phyloP scores from a whole-genome alignment of 495 filamentous ascomycete genomes.

The Tuber magnatum region DNA sequence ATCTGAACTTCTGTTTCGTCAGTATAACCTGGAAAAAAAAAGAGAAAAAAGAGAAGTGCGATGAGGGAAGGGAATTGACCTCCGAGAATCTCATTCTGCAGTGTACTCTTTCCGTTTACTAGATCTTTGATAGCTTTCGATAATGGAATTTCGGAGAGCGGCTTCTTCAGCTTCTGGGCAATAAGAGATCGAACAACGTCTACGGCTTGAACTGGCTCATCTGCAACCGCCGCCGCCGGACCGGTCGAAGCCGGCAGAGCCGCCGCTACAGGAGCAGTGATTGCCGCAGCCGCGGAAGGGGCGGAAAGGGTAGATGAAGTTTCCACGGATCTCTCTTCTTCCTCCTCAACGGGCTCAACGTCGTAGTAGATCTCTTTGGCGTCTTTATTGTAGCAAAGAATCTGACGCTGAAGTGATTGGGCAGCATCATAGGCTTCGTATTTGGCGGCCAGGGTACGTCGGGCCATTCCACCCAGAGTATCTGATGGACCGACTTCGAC shows the following conservation, averaged over 20 bases:
- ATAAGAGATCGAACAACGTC: conserved; percentile 86
- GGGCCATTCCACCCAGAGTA: conserved; percentile 97
- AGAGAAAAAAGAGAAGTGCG: background rate
- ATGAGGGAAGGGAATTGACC: conserved; percentile 10
- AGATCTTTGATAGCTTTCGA: conserved; percentile 98
- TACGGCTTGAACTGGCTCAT: conserved; percentile 75
- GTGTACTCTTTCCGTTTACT: conserved; percentile 71
- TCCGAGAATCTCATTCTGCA: conserved; percentile 40
- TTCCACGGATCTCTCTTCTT: conserved; percentile 56
- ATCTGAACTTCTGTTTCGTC: conserved; percentile 64
- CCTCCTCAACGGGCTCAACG: conserved; percentile 90
- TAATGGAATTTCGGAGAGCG: conserved; percentile 76
- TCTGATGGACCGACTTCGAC: conserved; percentile 97
- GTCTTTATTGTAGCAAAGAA: conserved; percentile 99
- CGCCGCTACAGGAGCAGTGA: conserved; percentile 50
- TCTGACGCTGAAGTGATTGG: conserved; percentile 88
- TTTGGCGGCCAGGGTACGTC: conserved; percentile 88
- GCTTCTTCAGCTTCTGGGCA: conserved; percentile 98
- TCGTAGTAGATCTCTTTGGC: conserved; percentile 99
- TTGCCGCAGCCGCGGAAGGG: conserved; percentile 48
- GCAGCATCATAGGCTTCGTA: conserved; percentile 99
- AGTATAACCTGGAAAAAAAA: conserved; percentile 9
- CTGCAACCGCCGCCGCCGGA: conserved; percentile 79
- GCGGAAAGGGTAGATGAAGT: conserved; percentile 46
- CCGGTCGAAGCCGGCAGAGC: conserved; percentile 57